A percentile compares a stretch with the other conserved stretches of the same genome.
These are phyloP conservation scores for Phallus indusiatus DNA, from an alignment of 768 basidiomycete species.

Conservation along the genomic window DNA sequence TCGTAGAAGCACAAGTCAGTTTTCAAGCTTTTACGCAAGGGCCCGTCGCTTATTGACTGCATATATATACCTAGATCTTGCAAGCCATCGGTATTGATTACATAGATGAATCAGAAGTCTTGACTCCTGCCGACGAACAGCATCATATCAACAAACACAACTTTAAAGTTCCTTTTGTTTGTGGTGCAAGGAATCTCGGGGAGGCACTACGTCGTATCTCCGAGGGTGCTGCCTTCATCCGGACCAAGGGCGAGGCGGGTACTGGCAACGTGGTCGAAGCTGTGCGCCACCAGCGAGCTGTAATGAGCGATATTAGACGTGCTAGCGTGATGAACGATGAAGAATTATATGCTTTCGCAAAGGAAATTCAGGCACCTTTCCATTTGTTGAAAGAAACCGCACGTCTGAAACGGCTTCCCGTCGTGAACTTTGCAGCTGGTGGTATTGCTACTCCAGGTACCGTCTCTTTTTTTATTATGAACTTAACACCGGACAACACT, in stretches of 20 bases:
- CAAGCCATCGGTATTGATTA: constrained; percentile 95
- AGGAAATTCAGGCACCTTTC: constrained; percentile 87
- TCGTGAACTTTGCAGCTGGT: constrained; percentile 95
- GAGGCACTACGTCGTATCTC: constrained; percentile 94
- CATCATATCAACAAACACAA: constrained; percentile 95
- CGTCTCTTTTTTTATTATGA: constrained; percentile 3
- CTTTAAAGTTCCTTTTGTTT: constrained; percentile 94
- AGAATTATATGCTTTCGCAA: constrained; percentile 89
- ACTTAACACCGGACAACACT: not conserved
- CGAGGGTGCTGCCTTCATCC: constrained; percentile 97
- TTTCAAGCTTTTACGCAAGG: not conserved
- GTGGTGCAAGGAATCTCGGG: constrained; percentile 89
- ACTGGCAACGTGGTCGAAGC: constrained; percentile 91
- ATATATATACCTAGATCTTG: constrained; percentile 57
- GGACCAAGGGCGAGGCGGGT: constrained; percentile 91
- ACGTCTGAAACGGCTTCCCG: constrained; percentile 84
- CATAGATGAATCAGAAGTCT: constrained; percentile 89
- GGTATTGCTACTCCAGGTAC: constrained; percentile 86
- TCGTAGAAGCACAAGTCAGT: constrained; percentile 85
- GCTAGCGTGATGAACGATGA: constrained; percentile 88
- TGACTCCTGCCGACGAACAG: constrained; percentile 94
- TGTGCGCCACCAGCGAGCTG: constrained; percentile 81
- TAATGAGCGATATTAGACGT: constrained; percentile 76
- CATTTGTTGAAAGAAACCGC: constrained; percentile 95
- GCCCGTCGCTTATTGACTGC: not conserved